Conservation (phyloP, 2,329 filamentous ascomycete species). For the Phaeosphaeriaceae sp. region DNA sequence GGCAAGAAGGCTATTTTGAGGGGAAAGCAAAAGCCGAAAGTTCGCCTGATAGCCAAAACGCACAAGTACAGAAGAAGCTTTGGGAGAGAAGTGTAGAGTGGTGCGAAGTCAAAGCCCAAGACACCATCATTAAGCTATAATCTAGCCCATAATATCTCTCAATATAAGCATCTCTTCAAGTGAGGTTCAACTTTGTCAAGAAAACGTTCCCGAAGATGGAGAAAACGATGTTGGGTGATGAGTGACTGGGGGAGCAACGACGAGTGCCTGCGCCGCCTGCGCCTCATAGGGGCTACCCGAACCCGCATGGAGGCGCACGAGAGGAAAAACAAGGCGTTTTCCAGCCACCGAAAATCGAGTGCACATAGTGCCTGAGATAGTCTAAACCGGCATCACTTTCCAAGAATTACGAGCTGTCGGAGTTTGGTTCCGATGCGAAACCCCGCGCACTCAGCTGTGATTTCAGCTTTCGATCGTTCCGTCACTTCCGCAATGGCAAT, state of each 20-base stretch:
- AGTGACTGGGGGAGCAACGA: background rate
- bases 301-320: background rate
- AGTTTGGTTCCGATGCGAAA: background rate
- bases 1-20: constrained; percentile 46
- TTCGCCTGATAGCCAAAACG: constrained; percentile 39
- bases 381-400: background rate
- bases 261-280: background rate
- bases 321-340: background rate
- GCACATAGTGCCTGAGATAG: background rate
- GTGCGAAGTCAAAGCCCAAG: constrained; percentile 18
- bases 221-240: background rate
- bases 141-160: background rate
- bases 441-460: background rate
- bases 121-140: constrained; percentile 15
- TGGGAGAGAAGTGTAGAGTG: constrained; percentile 48
- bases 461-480: background rate
- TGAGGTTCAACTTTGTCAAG: too few species aligned
- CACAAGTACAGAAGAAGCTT: constrained; percentile 37
- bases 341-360: background rate
- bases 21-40: constrained; percentile 39
- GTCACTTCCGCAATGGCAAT: background rate
- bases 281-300: background rate
- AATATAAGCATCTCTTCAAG: too few species aligned
- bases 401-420: background rate
- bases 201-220: background rate